phyloP scores from a whole-genome alignment of 306 rosid genomes.

The Crataegus laevigata region DNA sequence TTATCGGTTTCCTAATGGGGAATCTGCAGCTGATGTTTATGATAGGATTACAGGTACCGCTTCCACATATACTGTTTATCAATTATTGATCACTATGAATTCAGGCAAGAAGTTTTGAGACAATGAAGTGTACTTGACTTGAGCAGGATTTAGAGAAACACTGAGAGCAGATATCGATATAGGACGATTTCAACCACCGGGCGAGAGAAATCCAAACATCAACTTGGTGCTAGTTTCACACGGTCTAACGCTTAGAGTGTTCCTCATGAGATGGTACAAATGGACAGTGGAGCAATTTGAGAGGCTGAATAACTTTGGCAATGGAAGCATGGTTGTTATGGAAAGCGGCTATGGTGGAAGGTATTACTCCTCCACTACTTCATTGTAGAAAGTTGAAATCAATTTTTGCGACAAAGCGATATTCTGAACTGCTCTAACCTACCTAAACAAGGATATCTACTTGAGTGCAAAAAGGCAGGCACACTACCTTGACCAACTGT shows the following conservation, averaged over 20 bases:
- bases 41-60: constrained; percentile 76
- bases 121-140: not conserved
- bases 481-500: not conserved
- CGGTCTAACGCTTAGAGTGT: constrained; percentile 78
- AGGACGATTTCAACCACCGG: constrained; percentile 76
- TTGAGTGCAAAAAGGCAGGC: not conserved
- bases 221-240: constrained; percentile 78
- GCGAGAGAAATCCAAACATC: constrained; percentile 45
- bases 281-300: constrained; percentile 87
- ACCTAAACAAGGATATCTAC: not conserved
- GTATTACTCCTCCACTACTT: constrained; percentile 19
- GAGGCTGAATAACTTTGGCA: constrained; percentile 51
- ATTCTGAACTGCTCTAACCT: not conserved
- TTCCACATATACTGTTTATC: not conserved
- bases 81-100: not conserved
- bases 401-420: not conserved
- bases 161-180: constrained; percentile 66
- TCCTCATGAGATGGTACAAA: constrained; percentile 90
- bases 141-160: constrained; percentile 84
- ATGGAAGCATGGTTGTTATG: constrained; percentile 67
- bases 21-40: constrained; percentile 94
- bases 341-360: constrained; percentile 82
- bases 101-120: not conserved
- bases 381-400: not conserved
- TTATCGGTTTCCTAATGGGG: constrained; percentile 83